Evolutionary conservation across 768 basidiomycete genomes (phyloP), one percentile per base, ranked within the genome.

Genomic region (Boletus bicolor): DNA sequence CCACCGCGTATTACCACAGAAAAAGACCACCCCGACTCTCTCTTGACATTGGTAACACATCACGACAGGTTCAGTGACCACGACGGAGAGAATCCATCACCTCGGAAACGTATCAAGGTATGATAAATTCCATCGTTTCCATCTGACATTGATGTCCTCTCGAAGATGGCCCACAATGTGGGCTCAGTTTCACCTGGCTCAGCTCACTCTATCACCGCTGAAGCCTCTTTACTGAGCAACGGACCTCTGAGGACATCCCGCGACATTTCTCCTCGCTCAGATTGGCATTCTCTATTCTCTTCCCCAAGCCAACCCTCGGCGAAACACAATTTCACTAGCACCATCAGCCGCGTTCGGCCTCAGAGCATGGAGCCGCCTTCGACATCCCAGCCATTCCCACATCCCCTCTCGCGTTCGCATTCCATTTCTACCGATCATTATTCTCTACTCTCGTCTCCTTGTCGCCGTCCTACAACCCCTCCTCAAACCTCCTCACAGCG

Each of bases 41-140:
- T 36, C 6, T 54, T 26, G 26, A 37, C 50, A 12, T 26, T 7
- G 19, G 49, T 34, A 19, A 39, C 48, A 14, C 48, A 55, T 7
- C 30, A 34, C 32, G 47, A 48, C 26, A 35, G 26, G 44, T 21
- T 45, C 52, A 59, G 56, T 48, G 54, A 57, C 44, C 12, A 21
- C 44, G 59, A 66, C 30, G 47, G 15, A 24, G 62, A 53, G 30
- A 44, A 8, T 19, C 47, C 60, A 28, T 67, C 75, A 21, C 78
- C 76, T 7, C 61, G 71, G 26, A 76, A 77, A 54, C 73, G 77
- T 51, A 53, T 68, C 42, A 77, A 73, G 68, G 73, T 73, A 54
- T 28, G 64, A 49, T 30, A 4, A 9, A 11, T 42, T 44, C 44
- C 30, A 15, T 19, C 5, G 14, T 41, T 28, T 48, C 5, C n/a